Percentiles rank a stretch among this genome's conserved stretches.
Conservation (phyloP, 805 yeast genomes). For the Dipodascopsis uninucleata region DNA sequence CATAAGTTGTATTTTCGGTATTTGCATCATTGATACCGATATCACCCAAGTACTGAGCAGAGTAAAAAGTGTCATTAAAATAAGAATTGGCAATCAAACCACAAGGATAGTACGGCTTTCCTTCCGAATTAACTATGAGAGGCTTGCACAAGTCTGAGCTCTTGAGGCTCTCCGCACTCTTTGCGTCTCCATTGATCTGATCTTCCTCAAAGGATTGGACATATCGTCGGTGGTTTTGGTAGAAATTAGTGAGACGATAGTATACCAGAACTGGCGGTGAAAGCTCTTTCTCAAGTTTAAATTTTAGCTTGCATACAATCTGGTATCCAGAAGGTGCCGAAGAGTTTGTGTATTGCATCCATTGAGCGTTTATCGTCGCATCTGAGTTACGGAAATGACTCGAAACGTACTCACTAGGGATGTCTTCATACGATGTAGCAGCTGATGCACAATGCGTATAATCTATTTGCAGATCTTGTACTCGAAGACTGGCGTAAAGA, state of each 20-base stretch:
- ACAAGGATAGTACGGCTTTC: constrained; percentile 80
- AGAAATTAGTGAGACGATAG: constrained; percentile 84
- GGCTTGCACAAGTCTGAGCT: constrained; percentile 58
- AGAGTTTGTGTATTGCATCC: constrained; percentile 14
- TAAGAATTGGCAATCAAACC: constrained; percentile 90
- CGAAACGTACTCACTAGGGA: constrained; percentile 58
- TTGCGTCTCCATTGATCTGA: constrained; percentile 77
- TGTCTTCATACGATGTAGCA: constrained; percentile 46
- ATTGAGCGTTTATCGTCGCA: constrained; percentile 32
- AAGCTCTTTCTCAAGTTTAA: constrained; percentile 67
- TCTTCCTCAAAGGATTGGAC: constrained; percentile 78
- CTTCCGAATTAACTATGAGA: constrained; percentile 48
- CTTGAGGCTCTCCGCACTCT: constrained; percentile 48
- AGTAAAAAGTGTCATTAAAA: constrained; percentile 76
- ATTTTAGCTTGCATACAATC: constrained; percentile 59
- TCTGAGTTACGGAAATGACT: constrained; percentile 54
- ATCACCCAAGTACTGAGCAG: constrained; percentile 41
- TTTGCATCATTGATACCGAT: constrained; percentile 35
- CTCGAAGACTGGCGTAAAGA: constrained; percentile 67
- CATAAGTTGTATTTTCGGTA: constrained; percentile 35
- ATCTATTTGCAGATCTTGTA: constrained; percentile 69
- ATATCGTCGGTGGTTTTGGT: constrained; percentile 91
- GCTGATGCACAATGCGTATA: constrained; percentile 64
- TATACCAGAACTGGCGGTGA: constrained; percentile 70
- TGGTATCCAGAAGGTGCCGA: constrained; percentile 29